phyloP scores from a whole-genome alignment of 768 basidiomycete species.

The Tulasnella sp. region DNA sequence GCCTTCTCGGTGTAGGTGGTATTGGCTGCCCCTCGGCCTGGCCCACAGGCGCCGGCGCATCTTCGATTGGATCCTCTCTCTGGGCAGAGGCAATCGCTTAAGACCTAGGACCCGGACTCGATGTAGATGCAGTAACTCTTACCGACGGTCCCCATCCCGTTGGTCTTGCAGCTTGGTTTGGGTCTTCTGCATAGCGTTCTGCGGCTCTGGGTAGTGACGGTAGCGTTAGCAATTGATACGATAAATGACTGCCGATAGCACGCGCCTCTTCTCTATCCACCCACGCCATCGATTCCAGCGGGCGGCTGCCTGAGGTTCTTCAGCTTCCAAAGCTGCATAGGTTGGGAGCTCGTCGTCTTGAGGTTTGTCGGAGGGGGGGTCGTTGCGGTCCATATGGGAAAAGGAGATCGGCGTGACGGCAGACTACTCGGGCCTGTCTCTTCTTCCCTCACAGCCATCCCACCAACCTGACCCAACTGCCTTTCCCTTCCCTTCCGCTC shows the following conservation, averaged over 20 bases:
- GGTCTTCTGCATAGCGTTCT: conserved; percentile 68
- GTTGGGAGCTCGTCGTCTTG: conserved; percentile 62
- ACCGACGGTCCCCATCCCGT: conserved; percentile 67
- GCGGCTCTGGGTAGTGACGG: conserved; percentile 55
- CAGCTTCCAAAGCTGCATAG: conserved; percentile 74
- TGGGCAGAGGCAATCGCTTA: background rate
- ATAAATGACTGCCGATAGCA: conserved; percentile 5
- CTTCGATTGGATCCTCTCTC: background rate
- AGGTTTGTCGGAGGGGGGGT: conserved; percentile 21
- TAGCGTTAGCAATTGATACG: conserved; percentile 20
- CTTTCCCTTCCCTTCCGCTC: conserved; percentile 4
- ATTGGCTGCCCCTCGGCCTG: conserved; percentile 20
- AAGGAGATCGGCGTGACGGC: background rate
- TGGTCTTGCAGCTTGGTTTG: conserved; percentile 53
- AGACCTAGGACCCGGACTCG: background rate
- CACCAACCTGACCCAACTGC: background rate
- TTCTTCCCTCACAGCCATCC: conserved; percentile 6
- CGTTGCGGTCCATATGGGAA: conserved; percentile 18
- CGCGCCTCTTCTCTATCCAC: conserved; percentile 83
- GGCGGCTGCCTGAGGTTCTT: conserved; percentile 43
- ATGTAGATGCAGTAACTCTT: conserved; percentile 28
- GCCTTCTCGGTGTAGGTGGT: conserved; percentile 33
- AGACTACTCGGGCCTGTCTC: background rate
- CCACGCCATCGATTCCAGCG: conserved; percentile 55
- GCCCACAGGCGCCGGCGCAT: conserved; percentile 15